Evolutionary conservation across 2,329 filamentous ascomycete species (phyloP).

Genomic region (Zasmidium citrigriseum): DNA sequence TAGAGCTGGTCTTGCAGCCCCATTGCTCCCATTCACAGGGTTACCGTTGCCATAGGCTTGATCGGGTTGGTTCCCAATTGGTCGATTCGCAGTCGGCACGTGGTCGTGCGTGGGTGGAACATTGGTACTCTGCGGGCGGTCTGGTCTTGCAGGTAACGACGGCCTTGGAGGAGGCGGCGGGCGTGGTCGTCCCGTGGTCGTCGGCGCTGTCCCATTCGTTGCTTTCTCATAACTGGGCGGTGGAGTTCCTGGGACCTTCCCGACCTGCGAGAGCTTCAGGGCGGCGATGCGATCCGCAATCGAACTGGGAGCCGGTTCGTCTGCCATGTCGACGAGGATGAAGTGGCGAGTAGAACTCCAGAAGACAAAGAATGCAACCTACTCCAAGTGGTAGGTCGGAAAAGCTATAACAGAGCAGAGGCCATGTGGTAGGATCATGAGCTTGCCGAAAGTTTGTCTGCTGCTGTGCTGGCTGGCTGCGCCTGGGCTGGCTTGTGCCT

Average conservation of each 20-base stretch:
- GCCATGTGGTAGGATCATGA: not conserved
- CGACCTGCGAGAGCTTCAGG: conserved; percentile 49
- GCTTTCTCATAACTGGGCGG: conserved; percentile 29
- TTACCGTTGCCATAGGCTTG: conserved; percentile 12
- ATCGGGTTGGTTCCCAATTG: conserved; percentile 43
- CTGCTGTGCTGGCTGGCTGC: not conserved
- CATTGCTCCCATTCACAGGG: conserved; percentile 25
- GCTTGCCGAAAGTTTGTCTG: not conserved
- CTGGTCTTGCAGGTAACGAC: conserved; percentile 30
- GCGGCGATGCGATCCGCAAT: conserved; percentile 52
- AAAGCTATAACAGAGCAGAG: not conserved
- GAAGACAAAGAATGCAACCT: not conserved
- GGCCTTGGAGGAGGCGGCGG: conserved; percentile 40
- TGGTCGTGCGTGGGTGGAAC: conserved; percentile 42
- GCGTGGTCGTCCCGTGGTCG: conserved; percentile 26
- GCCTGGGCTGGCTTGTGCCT: not conserved
- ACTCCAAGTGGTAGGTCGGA: not conserved
- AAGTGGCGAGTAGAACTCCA: not conserved
- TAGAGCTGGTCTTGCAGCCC: conserved; percentile 42
- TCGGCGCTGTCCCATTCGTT: conserved; percentile 18
- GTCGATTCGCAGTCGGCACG: conserved; percentile 33
- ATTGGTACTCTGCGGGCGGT: conserved; percentile 37
- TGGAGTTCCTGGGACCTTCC: conserved; percentile 35
- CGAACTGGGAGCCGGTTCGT: conserved; percentile 29
- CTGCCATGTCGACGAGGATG: conserved; percentile 21